Base-by-base conservation (phyloP, 176 grass and related monocot species). In the Bonia amplexicaulis region DNA sequence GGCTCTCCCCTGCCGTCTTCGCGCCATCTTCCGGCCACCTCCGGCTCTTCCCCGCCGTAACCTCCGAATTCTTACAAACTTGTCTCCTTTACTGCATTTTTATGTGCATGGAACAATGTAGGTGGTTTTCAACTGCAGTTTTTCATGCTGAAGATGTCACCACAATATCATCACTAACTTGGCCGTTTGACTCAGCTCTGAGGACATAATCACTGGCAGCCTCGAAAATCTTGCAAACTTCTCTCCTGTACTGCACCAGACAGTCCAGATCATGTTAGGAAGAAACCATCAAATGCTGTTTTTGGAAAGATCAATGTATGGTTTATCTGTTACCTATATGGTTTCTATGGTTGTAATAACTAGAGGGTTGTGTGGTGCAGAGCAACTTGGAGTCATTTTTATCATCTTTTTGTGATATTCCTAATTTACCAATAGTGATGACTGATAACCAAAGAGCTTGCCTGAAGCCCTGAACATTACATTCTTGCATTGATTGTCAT, bases 211-310 rank as follows among this genome's bases (percentile, higher is more conserved):
- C 89, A 66, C 89, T 87, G 35, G 93, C 87, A 83, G 85, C 93
- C 68, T 88, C 80, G 85, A 97, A 87, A 72, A 97, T 95, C 67
- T 93, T 84, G 58, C 86, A 73, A 74, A 97, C 95, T 86, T 92
- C 95, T 86, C 73, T 91, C 82, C 89, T 94, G 66, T 95, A 93
- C 95, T 97, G 87, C 89, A 93, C 46, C 35, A 79, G 71, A n/a
- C 26, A 64, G 52, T 47, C 57, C 58, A 74, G 77, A 53, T 44
- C 77, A 77, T 68, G 47, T 80, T 66, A 89, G 79, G 42, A 78
- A 70, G 67, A 69, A 76, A 82, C 45, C 7, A 80, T 77, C 22
- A 90, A 82, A 53, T 74, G 60, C 46, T 86, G 9, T 77, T 80
- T 89, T n/a, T 52, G 58, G 40, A 44, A 91, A 81, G 3, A 79